phyloP scores from a whole-genome alignment of 1,139 yeast genomes.

The Pichia sp. region DNA sequence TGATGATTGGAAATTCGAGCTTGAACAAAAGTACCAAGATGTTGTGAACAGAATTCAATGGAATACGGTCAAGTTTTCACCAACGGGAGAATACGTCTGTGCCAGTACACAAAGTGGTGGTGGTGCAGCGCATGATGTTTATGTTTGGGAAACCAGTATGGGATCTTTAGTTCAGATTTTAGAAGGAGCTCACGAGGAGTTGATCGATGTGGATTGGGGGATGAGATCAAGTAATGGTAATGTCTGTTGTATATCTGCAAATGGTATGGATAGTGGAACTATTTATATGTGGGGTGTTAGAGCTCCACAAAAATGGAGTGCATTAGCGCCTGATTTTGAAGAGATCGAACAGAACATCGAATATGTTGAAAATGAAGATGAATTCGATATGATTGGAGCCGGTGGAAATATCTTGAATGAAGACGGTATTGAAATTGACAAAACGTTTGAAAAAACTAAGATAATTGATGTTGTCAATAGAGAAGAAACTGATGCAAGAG shows the following conservation, averaged over 20 bases:
- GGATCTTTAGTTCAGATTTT: slow-evolving; percentile 86
- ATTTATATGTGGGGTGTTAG: slow-evolving; percentile 82
- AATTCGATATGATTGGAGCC: slow-evolving; percentile 81
- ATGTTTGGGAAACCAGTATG: slow-evolving; percentile 89
- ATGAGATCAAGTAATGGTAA: slow-evolving; percentile 40
- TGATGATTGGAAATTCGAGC: slow-evolving; percentile 55
- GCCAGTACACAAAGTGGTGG: slow-evolving; percentile 88
- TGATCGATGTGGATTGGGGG: slow-evolving; percentile 87
- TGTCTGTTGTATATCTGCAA: slow-evolving; percentile 72
- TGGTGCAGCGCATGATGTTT: slow-evolving; percentile 85
- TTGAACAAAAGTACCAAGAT: slow-evolving; percentile 86
- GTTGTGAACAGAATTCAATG: slow-evolving; percentile 87
- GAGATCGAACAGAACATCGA: slow-evolving; percentile 92
- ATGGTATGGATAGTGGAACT: slow-evolving; percentile 84
- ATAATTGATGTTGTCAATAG: slow-evolving; percentile 70
- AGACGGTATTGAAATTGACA: slow-evolving; percentile 55
- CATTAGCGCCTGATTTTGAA: slow-evolving; percentile 94
- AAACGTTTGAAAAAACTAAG: slow-evolving; percentile 5
- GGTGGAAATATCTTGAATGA: slow-evolving; percentile 49
- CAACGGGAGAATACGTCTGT: slow-evolving; percentile 79
- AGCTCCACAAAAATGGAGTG: slow-evolving; percentile 94
- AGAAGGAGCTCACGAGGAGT: slow-evolving; percentile 90
- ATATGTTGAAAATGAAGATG: slow-evolving; percentile 88
- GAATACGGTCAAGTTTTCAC: slow-evolving; percentile 77
- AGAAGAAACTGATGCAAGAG: slow-evolving; percentile 68